Conservation (phyloP, 2,329 filamentous ascomycete genomes). For the Talaromyces sp. region DNA sequence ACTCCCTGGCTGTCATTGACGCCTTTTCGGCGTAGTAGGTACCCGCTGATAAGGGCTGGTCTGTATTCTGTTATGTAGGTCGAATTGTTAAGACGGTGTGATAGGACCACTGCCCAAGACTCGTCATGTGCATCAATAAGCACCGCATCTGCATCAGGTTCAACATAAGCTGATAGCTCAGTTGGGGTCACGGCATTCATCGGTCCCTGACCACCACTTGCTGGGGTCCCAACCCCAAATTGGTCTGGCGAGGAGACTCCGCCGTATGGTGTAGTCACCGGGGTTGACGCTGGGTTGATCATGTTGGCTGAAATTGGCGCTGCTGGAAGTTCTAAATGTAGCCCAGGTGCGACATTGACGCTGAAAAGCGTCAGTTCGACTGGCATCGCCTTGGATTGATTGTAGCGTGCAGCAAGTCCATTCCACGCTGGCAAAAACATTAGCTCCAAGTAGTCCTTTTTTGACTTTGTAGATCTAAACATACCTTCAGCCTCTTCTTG, state of each 20-base stretch:
- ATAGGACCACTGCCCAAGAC: slow-evolving; percentile 55
- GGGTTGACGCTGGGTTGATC: slow-evolving; percentile 34
- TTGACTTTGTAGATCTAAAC: slow-evolving; percentile 4
- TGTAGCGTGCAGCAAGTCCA: slow-evolving; percentile 33
- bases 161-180: slow-evolving; percentile 24
- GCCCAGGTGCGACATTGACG: slow-evolving; percentile 30
- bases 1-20: slow-evolving; percentile 38
- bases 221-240: slow-evolving; percentile 35
- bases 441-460: neutral
- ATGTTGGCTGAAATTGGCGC: slow-evolving; percentile 28
- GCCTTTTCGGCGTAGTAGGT: slow-evolving; percentile 43
- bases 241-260: slow-evolving; percentile 40
- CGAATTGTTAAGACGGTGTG: slow-evolving; percentile 43
- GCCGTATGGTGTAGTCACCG: slow-evolving; percentile 35
- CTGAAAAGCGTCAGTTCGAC: slow-evolving; percentile 34
- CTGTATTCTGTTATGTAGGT: slow-evolving; percentile 38
- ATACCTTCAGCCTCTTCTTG: slow-evolving; percentile 49
- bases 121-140: slow-evolving; percentile 58
- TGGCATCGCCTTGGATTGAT: slow-evolving; percentile 28
- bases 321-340: slow-evolving; percentile 30
- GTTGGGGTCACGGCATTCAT: slow-evolving; percentile 35
- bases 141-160: slow-evolving; percentile 52
- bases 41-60: slow-evolving; percentile 42
- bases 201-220: slow-evolving; percentile 24
- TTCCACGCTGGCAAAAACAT: slow-evolving; percentile 32